Evolutionary conservation across 2,329 filamentous ascomycete species (phyloP), one percentile per base, ranked within the genome.

Genomic region (Chaetomiaceae sp.): DNA sequence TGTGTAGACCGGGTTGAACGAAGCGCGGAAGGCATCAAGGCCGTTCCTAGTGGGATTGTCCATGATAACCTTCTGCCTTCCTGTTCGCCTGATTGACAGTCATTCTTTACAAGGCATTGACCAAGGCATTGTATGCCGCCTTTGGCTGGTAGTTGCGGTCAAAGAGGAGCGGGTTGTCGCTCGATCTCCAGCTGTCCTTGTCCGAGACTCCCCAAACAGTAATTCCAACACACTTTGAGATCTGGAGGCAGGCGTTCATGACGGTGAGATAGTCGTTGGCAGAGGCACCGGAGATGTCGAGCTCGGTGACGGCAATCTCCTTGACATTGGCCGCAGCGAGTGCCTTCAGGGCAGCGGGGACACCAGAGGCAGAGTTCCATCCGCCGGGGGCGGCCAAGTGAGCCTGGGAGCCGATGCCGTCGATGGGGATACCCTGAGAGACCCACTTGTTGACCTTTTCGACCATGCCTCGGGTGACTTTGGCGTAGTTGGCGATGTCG

Each of bases 381-480:
- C 51, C 51, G 19, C 51, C 43, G 47, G 51, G 47, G 12, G 17
- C 39, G 16, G 50, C 50, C 38, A 83, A 66, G 63, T 85, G 81
- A 23, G 71, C 67, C 63, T 85, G 81, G 4, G 76, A 75, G 48
- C 79, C 78, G 48, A 86, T 82, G 47, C 82, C 82, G 59, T 86
- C 78, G 55, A 86, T 85, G 52, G 80, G 82, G 12, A 83, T 66
- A 44, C 84, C 85, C 2, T 73, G 74, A 0, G 73, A 73, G 45
- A 81, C 60, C 82, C 83, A 86, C 63, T 81, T 77, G 62, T 78
- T 78, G 58, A 89, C 84, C 59, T 82, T 70, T 27, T 64, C 65
- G 5, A 77, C 72, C 71, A 85, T 79, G 38, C 73, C 73, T 14
- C 60, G 69, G 39, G 72, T 71, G 48, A 71, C 47, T 71, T 89